phyloP scores from a whole-genome alignment of 306 rosid species.

The Cucumis cinereus region DNA sequence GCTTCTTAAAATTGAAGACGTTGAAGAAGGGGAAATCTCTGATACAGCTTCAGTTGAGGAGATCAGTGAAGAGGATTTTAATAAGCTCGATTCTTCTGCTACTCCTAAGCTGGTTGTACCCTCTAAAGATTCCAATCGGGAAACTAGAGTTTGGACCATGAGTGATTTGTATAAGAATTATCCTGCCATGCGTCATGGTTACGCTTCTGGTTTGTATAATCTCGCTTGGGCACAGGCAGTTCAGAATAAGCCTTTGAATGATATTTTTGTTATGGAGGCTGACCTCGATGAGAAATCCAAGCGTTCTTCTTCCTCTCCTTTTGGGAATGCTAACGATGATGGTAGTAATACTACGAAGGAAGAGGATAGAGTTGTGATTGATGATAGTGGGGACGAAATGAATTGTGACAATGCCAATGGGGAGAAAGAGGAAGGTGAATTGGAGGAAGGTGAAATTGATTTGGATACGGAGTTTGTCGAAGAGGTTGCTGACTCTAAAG shows the following conservation, averaged over 20 bases:
- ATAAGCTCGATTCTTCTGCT: constrained; percentile 37
- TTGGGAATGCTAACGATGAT: constrained; percentile 12
- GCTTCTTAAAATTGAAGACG: constrained; percentile 37
- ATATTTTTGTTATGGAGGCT: constrained; percentile 48
- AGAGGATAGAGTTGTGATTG: constrained; percentile 20
- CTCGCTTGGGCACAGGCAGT: constrained; percentile 97
- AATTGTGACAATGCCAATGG: constrained; percentile 23
- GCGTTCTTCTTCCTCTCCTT: constrained; percentile 14
- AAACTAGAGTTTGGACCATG: constrained; percentile 65
- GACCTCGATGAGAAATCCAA: constrained; percentile 33
- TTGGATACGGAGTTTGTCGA: constrained; percentile 41
- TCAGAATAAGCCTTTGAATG: constrained; percentile 82
- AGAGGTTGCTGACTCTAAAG: background rate
- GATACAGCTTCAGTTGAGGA: constrained; percentile 85
- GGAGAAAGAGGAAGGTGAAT: constrained; percentile 83
- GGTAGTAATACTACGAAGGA: constrained; percentile 7
- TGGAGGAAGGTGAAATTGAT: constrained; percentile 99
- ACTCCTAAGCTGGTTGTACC: background rate
- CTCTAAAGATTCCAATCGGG: constrained; percentile 20
- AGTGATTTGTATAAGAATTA: constrained; percentile 51
- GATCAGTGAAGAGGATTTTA: constrained; percentile 79
- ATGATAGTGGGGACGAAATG: constrained; percentile 28
- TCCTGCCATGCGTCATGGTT: constrained; percentile 47
- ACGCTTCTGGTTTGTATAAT: constrained; percentile 52
- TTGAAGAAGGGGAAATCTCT: constrained; percentile 94